Conservation (phyloP, 805 yeast genomes). For the Starmerella cellae region DNA sequence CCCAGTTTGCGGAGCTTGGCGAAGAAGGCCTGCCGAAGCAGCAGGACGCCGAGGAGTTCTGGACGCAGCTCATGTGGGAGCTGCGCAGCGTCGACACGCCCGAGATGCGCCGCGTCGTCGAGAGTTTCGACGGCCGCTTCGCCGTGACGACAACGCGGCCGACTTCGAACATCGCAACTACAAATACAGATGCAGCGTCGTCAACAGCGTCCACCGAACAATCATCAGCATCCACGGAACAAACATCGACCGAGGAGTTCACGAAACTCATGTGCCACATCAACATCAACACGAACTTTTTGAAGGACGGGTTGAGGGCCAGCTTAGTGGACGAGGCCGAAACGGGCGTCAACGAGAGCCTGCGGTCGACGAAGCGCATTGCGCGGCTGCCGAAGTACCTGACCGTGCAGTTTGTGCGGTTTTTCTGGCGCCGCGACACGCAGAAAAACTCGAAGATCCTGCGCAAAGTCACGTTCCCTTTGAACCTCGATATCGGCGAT, state of each 20-base stretch:
- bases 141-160: conserved; percentile 39
- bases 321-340: conserved; percentile 66
- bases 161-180: background rate
- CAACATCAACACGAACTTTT: conserved; percentile 67
- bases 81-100: conserved; percentile 26
- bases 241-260: conserved; percentile 46
- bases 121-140: conserved; percentile 46
- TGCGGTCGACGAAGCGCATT: conserved; percentile 45
- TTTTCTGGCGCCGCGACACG: conserved; percentile 90
- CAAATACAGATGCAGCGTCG: background rate
- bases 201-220: conserved; percentile 24
- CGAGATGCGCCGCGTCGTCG: conserved; percentile 30
- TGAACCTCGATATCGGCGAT: conserved; percentile 78
- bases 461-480: conserved; percentile 89
- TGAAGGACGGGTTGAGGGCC: conserved; percentile 68
- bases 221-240: too few species aligned
- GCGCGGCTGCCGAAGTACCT: conserved; percentile 74
- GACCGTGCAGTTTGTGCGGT: conserved; percentile 85
- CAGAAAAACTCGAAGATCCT: conserved; percentile 83
- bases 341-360: conserved; percentile 48
- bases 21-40: conserved; percentile 66
- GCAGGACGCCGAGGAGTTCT: conserved; percentile 97
- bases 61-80: conserved; percentile 56
- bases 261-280: conserved; percentile 82
- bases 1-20: conserved; percentile 75